Conservation (phyloP, 164 flowering plant species). For the Taxillus chinensis region DNA sequence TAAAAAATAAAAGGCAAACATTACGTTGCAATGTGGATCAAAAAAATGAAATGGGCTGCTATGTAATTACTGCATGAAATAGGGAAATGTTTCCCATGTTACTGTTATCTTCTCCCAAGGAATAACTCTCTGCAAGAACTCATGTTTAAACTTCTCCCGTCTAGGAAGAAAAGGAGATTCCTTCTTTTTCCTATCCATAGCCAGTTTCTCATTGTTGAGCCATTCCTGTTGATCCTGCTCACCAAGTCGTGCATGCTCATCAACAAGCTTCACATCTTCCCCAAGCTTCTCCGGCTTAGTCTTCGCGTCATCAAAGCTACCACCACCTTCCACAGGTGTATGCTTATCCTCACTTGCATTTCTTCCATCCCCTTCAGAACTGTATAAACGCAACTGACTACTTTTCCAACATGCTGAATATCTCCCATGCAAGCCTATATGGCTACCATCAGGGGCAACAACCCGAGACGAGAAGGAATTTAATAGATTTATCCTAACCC, state of each 20-base stretch:
- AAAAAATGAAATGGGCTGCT: neutral
- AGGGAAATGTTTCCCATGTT: slow-evolving; percentile 95
- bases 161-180: slow-evolving; percentile 76
- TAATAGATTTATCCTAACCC: slow-evolving; percentile 21
- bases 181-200: slow-evolving; percentile 63
- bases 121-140: slow-evolving; percentile 67
- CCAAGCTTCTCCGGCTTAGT: slow-evolving; percentile 21
- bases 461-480: slow-evolving; percentile 12
- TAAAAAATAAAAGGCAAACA: neutral
- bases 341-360: slow-evolving; percentile 64
- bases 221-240: slow-evolving; percentile 95
- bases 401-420: slow-evolving; percentile 13
- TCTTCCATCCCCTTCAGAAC: slow-evolving; percentile 87
- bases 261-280: slow-evolving; percentile 21
- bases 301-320: slow-evolving; percentile 38
- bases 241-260: slow-evolving; percentile 75
- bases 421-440: slow-evolving; percentile 11
- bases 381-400: slow-evolving; percentile 34
- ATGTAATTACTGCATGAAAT: slow-evolving; percentile 60
- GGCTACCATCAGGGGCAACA: slow-evolving; percentile 6
- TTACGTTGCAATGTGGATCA: neutral
- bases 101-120: slow-evolving; percentile 90
- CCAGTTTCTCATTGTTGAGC: slow-evolving; percentile 66
- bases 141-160: slow-evolving; percentile 68
- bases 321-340: slow-evolving; percentile 40